A percentile compares a stretch with the other conserved stretches of the same genome.
Evolutionary conservation across 2,329 filamentous ascomycete genomes (phyloP).

Genomic region (Incumbomyces lentus): DNA sequence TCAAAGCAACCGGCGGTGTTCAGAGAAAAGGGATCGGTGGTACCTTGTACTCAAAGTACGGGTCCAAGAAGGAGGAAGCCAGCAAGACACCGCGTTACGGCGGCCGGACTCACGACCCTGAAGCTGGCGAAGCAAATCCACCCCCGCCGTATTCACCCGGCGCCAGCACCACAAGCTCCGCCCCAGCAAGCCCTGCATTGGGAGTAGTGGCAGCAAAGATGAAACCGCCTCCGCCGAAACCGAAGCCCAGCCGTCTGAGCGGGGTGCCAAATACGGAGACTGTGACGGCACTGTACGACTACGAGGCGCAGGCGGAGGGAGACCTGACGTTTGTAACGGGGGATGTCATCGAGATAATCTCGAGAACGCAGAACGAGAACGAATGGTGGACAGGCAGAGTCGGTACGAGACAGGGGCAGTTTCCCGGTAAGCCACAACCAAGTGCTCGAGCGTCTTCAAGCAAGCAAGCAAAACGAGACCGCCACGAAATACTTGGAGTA

Average conservation of each 20-base stretch:
- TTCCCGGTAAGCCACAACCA: conserved; percentile 60
- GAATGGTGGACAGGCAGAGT: conserved; percentile 93
- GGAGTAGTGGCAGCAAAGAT: conserved; percentile 47
- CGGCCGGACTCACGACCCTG: conserved; percentile 11
- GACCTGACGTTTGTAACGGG: conserved; percentile 84
- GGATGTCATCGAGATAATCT: conserved; percentile 80
- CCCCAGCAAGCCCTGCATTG: conserved; percentile 28
- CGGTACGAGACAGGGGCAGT: conserved; percentile 74
- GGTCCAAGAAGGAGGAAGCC: conserved; percentile 17
- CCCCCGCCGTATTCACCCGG: conserved; percentile 60
- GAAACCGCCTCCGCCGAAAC: conserved; percentile 60
- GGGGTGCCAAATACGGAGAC: conserved; percentile 59
- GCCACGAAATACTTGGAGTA: too few relatives aligned
- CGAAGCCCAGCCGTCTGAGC: conserved; percentile 68
- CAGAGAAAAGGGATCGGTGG: neutral
- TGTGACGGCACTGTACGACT: conserved; percentile 88
- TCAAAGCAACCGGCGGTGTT: conserved; percentile 65
- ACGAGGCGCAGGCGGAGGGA: conserved; percentile 87
- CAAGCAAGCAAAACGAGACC: too few relatives aligned
- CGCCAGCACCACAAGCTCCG: conserved; percentile 30
- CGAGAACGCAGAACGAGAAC: conserved; percentile 77
- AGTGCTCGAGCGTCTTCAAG: neutral
- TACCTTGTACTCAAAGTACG: conserved; percentile 13
- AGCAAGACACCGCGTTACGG: conserved; percentile 15
- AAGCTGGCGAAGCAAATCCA: conserved; percentile 45